A percentile compares a stretch with the other conserved stretches of the same genome.
Evolutionary conservation across 2,329 filamentous ascomycete genomes (phyloP).

Genomic region (Alternaria brassicicola): DNA sequence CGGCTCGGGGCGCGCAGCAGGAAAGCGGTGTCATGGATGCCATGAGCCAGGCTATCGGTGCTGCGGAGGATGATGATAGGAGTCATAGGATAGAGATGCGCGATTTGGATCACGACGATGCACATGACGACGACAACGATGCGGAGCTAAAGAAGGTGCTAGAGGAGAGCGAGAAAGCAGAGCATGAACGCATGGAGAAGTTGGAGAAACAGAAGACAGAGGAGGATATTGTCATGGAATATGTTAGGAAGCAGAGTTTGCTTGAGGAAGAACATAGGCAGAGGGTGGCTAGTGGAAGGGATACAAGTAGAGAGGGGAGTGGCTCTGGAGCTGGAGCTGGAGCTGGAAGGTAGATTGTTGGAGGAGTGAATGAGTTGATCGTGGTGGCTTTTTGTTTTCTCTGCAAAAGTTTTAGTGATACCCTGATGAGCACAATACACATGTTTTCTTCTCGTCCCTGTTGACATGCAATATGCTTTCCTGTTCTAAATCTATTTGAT

Average conservation of each 20-base stretch:
- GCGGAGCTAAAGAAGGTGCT: conserved; percentile 37
- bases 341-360: neutral
- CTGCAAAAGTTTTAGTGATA: neutral
- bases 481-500: neutral
- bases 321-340: neutral
- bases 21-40: conserved; percentile 17
- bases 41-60: conserved; percentile 13
- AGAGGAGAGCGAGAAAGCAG: conserved; percentile 34
- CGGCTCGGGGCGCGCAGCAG: conserved; percentile 9
- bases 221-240: conserved; percentile 76
- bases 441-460: neutral
- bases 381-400: neutral
- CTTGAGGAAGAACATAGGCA: conserved; percentile 59
- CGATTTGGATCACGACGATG: neutral
- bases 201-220: conserved; percentile 59
- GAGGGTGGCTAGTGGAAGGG: conserved; percentile 16
- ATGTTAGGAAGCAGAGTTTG: conserved; percentile 77
- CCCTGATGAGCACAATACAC: neutral
- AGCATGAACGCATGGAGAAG: conserved; percentile 50
- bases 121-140: conserved; percentile 22
- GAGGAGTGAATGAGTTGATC: neutral
- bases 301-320: neutral
- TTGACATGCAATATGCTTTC: neutral
- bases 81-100: neutral
- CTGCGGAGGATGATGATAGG: neutral